Percentiles rank a stretch among this genome's conserved stretches.
Conservation (phyloP, 164 flowering plant genomes). For the Protea cynaroides region DNA sequence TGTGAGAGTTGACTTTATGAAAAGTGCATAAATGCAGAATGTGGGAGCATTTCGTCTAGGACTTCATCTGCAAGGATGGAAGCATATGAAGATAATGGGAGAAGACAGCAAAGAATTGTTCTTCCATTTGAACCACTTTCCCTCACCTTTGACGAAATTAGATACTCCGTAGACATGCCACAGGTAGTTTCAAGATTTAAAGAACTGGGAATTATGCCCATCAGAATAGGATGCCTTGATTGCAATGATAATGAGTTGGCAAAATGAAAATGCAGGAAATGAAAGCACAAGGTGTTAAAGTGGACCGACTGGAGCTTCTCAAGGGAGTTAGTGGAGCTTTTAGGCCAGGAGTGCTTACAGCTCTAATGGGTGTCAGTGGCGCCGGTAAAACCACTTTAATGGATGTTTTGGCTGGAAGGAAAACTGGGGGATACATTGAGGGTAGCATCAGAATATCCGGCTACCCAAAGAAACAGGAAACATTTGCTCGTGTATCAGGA, state of each 20-base stretch:
- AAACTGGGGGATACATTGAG: conserved; percentile 45
- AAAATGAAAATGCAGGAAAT: conserved; percentile 41
- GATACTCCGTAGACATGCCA: conserved; percentile 53
- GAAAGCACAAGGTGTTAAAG: conserved; percentile 39
- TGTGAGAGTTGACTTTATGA: not conserved
- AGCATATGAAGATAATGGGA: conserved; percentile 7
- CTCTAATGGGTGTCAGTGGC: conserved; percentile 62
- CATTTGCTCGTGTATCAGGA: conserved; percentile 51
- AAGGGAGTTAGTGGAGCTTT: conserved; percentile 48
- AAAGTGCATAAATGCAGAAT: conserved; percentile 12
- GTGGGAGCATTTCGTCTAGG: conserved; percentile 13
- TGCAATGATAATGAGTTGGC: no score
- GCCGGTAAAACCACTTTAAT: conserved; percentile 57
- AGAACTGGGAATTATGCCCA: not conserved
- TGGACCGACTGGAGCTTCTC: conserved; percentile 33
- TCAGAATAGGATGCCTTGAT: not conserved
- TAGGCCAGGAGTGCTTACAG: conserved; percentile 55
- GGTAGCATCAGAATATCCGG: conserved; percentile 46
- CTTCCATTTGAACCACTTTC: conserved; percentile 54
- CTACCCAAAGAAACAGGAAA: conserved; percentile 44
- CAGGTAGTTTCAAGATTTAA: conserved; percentile 23
- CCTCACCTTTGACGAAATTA: conserved; percentile 39
- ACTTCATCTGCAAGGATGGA: conserved; percentile 16
- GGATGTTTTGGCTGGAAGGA: conserved; percentile 55
- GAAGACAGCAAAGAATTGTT: conserved; percentile 40